Conservation (phyloP, 768 basidiomycete genomes). For the Pulveroboletus sp. region DNA sequence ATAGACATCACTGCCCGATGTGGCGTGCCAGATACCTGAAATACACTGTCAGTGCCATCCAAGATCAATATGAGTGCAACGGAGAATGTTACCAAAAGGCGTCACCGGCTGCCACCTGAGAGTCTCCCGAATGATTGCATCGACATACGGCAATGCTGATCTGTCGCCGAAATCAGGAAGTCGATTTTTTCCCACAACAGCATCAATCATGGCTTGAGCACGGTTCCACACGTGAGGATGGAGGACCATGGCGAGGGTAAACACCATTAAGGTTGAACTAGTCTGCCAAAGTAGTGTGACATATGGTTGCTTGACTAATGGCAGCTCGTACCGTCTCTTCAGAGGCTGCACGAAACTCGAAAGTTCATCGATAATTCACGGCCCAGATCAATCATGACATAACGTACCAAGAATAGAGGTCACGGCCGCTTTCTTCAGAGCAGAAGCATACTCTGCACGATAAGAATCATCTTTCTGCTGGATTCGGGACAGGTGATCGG, state of each 20-base stretch:
- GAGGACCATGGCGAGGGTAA: too few relatives aligned
- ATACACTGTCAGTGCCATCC: not conserved
- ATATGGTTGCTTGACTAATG: not conserved
- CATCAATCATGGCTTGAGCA: too few relatives aligned
- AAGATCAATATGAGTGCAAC: not conserved
- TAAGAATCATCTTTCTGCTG: not conserved
- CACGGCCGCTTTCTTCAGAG: too few relatives aligned
- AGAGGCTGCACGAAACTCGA: not conserved
- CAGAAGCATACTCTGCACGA: not conserved
- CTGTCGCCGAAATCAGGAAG: not conserved
- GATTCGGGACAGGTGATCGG: too few relatives aligned
- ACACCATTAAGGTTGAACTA: too few relatives aligned
- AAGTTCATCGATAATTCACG: not conserved
- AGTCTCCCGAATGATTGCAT: conserved; percentile 2
- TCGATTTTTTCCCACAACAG: not conserved
- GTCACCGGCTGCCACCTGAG: not conserved
- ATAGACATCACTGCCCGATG: too few relatives aligned
- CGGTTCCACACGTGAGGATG: too few relatives aligned
- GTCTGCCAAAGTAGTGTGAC: not conserved
- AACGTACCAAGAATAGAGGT: conserved; percentile 5
- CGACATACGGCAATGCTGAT: not conserved
- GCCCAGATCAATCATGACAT: not conserved
- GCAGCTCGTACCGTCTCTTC: conserved; percentile 2
- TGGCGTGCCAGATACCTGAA: too few relatives aligned
- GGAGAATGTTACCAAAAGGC: not conserved